Evolutionary conservation across 2,329 filamentous ascomycete species (phyloP).

Genomic region (Blastomyces emzantsi): DNA sequence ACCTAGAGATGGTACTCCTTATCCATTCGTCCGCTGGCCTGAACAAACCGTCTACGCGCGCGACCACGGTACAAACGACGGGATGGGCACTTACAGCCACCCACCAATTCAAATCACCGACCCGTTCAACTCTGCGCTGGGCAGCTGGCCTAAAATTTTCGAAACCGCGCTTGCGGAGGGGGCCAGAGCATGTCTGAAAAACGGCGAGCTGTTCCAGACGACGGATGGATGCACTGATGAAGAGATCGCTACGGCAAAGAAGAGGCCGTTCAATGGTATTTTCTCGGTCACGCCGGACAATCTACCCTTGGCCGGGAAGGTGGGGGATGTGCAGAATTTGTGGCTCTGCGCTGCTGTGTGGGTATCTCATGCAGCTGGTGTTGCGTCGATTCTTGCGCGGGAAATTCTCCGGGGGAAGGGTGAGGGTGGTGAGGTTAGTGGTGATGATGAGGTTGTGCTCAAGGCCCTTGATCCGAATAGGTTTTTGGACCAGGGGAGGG

Average conservation of each 20-base stretch:
- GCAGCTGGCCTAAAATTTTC: slow-evolving; percentile 21
- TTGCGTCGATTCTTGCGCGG: slow-evolving; percentile 21
- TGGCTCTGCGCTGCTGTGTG: slow-evolving; percentile 29
- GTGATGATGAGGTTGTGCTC: slow-evolving; percentile 17
- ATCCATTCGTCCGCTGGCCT: slow-evolving; percentile 30
- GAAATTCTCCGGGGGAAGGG: slow-evolving; percentile 9
- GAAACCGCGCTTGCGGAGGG: slow-evolving; percentile 18
- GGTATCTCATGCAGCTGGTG: slow-evolving; percentile 30
- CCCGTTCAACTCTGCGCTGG: slow-evolving; percentile 17
- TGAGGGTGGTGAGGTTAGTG: slow-evolving; percentile 9
- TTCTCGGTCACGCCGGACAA: slow-evolving; percentile 31
- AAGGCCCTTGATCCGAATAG: slow-evolving; percentile 21
- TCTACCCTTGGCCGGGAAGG: slow-evolving; percentile 25
- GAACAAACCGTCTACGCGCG: slow-evolving; percentile 30
- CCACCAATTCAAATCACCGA: slow-evolving; percentile 18
- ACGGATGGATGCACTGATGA: slow-evolving; percentile 9
- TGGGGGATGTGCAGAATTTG: slow-evolving; percentile 20
- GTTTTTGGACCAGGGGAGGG: slow-evolving; percentile 19
- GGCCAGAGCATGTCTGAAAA: slow-evolving; percentile 6
- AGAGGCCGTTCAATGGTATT: slow-evolving; percentile 26
- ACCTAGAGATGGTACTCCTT: slow-evolving; percentile 12
- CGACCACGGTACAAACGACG: slow-evolving; percentile 27
- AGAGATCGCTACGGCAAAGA: not conserved
- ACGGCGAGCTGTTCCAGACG: slow-evolving; percentile 13
- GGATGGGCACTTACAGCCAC: slow-evolving; percentile 29